phyloP scores from a whole-genome alignment of 106 monocot species.

The Hemerocallis citrina region DNA sequence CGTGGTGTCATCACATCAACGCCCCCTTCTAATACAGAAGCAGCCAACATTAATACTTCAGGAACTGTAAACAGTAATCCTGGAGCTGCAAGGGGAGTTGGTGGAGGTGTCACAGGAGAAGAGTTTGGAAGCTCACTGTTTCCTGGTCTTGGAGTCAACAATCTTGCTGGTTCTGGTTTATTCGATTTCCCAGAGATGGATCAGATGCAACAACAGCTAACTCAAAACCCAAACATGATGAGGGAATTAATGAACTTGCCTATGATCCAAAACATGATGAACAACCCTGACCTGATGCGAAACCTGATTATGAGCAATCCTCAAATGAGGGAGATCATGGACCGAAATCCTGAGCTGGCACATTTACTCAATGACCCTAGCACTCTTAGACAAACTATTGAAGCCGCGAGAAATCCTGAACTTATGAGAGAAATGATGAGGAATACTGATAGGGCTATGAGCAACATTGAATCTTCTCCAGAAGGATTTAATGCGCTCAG shows the following conservation, averaged over 20 bases:
- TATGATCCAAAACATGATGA: slow-evolving; percentile 62
- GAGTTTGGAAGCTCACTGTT: too few species aligned
- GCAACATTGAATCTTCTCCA: slow-evolving; percentile 91
- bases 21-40: slow-evolving; percentile 14
- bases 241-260: slow-evolving; percentile 87
- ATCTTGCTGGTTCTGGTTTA: too few species aligned
- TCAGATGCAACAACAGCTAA: slow-evolving; percentile 73
- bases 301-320: slow-evolving; percentile 90
- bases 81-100: slow-evolving; percentile 3
- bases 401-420: slow-evolving; percentile 87
- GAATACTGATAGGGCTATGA: slow-evolving; percentile 96
- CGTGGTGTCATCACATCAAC: slow-evolving; percentile 47
- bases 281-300: slow-evolving; percentile 73
- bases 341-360: slow-evolving; percentile 86
- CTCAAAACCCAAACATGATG: slow-evolving; percentile 81
- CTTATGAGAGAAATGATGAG: slow-evolving; percentile 98
- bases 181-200: slow-evolving; percentile 64
- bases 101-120: slow-evolving; percentile 21
- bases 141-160: slow-evolving; percentile 17
- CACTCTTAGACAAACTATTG: slow-evolving; percentile 74
- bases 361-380: slow-evolving; percentile 85
- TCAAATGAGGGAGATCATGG: slow-evolving; percentile 84
- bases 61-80: slow-evolving; percentile 6
- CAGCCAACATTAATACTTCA: slow-evolving; percentile 22
- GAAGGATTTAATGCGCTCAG: slow-evolving; percentile 95